Evolutionary conservation across 805 yeast species (phyloP).

Genomic region (Sugiyamaella qingdaonensis): DNA sequence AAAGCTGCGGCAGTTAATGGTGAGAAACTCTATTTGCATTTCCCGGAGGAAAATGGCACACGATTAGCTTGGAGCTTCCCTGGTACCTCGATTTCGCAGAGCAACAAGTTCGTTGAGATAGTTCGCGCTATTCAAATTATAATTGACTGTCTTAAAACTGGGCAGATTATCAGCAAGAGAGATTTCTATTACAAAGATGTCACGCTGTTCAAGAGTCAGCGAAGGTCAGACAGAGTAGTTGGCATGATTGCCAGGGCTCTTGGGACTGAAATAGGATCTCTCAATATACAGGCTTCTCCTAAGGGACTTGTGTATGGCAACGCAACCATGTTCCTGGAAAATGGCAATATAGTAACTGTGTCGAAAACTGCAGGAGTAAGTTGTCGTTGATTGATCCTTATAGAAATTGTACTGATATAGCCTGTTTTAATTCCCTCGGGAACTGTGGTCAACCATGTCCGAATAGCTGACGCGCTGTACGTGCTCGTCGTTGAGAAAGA

Average conservation of each 20-base stretch:
- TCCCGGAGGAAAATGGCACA: background rate
- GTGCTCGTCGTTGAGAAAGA: conserved; percentile 51
- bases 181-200: conserved; percentile 60
- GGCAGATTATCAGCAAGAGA: conserved; percentile 39
- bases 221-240: conserved; percentile 38
- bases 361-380: conserved; percentile 9
- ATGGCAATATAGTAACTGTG: conserved; percentile 5
- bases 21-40: background rate
- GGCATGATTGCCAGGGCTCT: conserved; percentile 39
- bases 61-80: background rate
- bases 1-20: background rate
- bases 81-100: background rate
- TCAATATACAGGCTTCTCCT: conserved; percentile 50
- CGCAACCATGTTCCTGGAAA: conserved; percentile 20
- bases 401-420: conserved; percentile 1
- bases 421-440: conserved; percentile 36
- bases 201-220: conserved; percentile 45
- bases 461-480: conserved; percentile 27
- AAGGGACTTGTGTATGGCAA: conserved; percentile 52
- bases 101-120: background rate
- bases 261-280: conserved; percentile 34
- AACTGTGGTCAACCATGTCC: conserved; percentile 22
- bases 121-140: conserved; percentile 17
- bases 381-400: background rate
- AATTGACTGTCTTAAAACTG: conserved; percentile 15